These are phyloP conservation scores for Murraya koenigii DNA, from an alignment of 345 rosid species.

Conservation along the genomic window DNA sequence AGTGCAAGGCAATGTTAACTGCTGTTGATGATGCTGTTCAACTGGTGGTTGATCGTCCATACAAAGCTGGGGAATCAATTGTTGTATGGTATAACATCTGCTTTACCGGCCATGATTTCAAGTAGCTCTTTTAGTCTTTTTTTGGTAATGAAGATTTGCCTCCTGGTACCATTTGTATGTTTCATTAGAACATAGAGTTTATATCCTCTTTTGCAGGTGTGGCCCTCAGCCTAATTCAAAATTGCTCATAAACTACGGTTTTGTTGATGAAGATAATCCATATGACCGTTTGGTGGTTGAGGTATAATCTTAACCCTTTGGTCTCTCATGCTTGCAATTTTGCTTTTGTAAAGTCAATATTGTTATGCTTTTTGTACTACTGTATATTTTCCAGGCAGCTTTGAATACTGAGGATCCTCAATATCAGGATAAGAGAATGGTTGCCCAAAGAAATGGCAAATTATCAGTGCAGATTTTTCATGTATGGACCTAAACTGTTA, in stretches of 20 bases:
- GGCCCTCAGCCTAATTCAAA: conserved; percentile 96
- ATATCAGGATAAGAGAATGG: conserved; percentile 93
- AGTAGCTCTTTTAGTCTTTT: conserved; percentile 12
- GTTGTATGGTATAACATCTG: conserved; percentile 64
- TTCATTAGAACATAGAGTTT: conserved; percentile 7
- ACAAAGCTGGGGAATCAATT: conserved; percentile 86
- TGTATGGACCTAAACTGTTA: conserved; percentile 35
- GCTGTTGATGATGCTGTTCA: conserved; percentile 85
- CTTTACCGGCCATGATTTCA: conserved; percentile 18
- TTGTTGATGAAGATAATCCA: conserved; percentile 88
- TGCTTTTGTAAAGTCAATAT: conserved; percentile 9
- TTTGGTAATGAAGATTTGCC: conserved; percentile 19
- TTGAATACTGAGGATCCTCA: conserved; percentile 94
- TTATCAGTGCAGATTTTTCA: conserved; percentile 71
- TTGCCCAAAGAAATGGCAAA: conserved; percentile 94
- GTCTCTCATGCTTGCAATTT: conserved; percentile 4
- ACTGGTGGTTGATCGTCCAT: conserved; percentile 79
- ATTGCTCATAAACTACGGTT: conserved; percentile 91
- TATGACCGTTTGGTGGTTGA: conserved; percentile 72
- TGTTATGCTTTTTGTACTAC: conserved; percentile 19
- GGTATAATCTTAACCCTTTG: conserved; percentile 39
- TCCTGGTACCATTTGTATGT: conserved; percentile 2
- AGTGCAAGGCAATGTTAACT: conserved; percentile 88
- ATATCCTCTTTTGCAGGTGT: conserved; percentile 53
- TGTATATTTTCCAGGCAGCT: conserved; percentile 58